Evolutionary conservation across 495 filamentous ascomycete genomes (phyloP).

Genomic region (Daldinia vernicosa): DNA sequence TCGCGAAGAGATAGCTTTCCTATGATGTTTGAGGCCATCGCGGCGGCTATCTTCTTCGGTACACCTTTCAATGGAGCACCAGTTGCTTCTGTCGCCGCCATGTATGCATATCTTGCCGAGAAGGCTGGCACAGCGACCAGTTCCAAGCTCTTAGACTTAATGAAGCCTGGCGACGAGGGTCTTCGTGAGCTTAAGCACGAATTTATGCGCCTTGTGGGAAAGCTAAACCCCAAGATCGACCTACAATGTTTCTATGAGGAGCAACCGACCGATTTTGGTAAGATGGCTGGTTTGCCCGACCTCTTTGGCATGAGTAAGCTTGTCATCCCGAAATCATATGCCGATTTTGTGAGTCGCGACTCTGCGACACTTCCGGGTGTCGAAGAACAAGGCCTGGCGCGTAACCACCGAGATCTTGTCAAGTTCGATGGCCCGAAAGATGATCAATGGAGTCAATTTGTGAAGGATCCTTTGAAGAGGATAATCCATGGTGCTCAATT

Average conservation of each 20-base stretch:
- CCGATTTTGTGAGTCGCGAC: constrained; percentile 47
- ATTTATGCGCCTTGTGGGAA: constrained; percentile 45
- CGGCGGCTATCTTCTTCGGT: constrained; percentile 49
- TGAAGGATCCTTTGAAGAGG: constrained; percentile 44
- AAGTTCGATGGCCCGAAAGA: constrained; percentile 50
- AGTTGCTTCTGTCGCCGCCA: constrained; percentile 41
- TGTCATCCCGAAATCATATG: constrained; percentile 38
- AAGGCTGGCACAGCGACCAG: constrained; percentile 39
- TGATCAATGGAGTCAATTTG: constrained; percentile 43
- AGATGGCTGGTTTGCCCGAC: constrained; percentile 39
- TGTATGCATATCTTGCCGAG: constrained; percentile 45
- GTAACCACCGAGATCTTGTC: constrained; percentile 49
- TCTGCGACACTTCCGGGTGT: constrained; percentile 48
- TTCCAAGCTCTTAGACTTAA: constrained; percentile 47
- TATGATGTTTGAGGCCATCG: constrained; percentile 50
- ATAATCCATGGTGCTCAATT: constrained; percentile 48
- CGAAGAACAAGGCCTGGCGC: constrained; percentile 45
- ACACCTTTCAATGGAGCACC: constrained; percentile 50
- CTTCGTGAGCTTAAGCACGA: constrained; percentile 48
- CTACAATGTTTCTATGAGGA: constrained; percentile 48
- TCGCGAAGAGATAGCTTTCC: constrained; percentile 42
- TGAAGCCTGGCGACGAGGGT: constrained; percentile 46
- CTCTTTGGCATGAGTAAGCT: constrained; percentile 40
- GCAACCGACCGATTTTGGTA: constrained; percentile 44
- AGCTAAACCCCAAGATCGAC: constrained; percentile 45